Evolutionary conservation across 495 filamentous ascomycete genomes (phyloP).

Genomic region (Pyronema omphalodes): DNA sequence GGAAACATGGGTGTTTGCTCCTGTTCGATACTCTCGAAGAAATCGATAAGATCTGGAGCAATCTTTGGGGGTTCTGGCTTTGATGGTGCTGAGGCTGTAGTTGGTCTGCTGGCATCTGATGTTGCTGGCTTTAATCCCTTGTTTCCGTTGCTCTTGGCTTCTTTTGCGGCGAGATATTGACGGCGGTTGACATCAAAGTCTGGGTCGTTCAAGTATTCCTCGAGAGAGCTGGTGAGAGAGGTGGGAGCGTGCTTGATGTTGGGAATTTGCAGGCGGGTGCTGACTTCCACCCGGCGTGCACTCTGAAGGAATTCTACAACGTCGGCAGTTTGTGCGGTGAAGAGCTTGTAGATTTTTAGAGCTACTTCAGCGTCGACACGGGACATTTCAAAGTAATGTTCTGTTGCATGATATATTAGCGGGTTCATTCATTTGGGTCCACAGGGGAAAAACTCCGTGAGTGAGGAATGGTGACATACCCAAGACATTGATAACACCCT

Average conservation of each 20-base stretch:
- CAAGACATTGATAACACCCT: slow-evolving; percentile 92
- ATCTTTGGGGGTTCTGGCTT: slow-evolving; percentile 20
- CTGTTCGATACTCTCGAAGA: slow-evolving; percentile 93
- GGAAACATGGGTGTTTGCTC: slow-evolving; percentile 60
- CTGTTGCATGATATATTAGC: slow-evolving; percentile 34
- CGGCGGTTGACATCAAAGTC: slow-evolving; percentile 90
- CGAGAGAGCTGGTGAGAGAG: slow-evolving; percentile 68
- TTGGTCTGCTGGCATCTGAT: slow-evolving; percentile 12
- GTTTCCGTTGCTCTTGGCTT: slow-evolving; percentile 50
- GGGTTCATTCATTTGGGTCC: too few relatives aligned
- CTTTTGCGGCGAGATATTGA: slow-evolving; percentile 74
- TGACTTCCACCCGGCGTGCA: slow-evolving; percentile 74
- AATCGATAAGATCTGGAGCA: slow-evolving; percentile 74
- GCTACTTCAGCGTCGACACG: slow-evolving; percentile 81
- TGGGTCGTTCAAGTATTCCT: slow-evolving; percentile 87
- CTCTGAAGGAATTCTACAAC: slow-evolving; percentile 80
- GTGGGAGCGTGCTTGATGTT: slow-evolving; percentile 96
- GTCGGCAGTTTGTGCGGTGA: slow-evolving; percentile 77
- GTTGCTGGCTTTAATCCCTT: slow-evolving; percentile 21
- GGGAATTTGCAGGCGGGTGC: slow-evolving; percentile 82
- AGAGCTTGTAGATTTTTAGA: slow-evolving; percentile 80
- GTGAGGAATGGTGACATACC: slow-evolving; percentile 34
- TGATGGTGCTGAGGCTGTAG: slow-evolving; percentile 16
- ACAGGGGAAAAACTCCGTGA: too few relatives aligned
- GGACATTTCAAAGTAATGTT: slow-evolving; percentile 98